Evolutionary conservation across 2,329 filamentous ascomycete species (phyloP), one percentile per base, ranked within the genome.

Genomic region (Microdochium bolleyi): DNA sequence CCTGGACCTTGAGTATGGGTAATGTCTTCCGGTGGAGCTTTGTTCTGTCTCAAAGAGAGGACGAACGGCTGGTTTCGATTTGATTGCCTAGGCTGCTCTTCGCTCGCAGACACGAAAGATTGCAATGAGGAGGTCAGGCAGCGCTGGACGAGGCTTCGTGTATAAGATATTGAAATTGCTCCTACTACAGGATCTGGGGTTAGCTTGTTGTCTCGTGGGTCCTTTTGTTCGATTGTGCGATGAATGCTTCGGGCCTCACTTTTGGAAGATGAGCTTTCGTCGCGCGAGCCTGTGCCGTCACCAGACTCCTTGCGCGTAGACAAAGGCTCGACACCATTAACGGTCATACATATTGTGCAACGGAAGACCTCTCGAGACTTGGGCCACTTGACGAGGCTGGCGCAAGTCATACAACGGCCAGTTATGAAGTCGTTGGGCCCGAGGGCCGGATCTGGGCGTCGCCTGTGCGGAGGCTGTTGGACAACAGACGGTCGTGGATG

Each of bases 331-430:
- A 95, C 68, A 64, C 95, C 90, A 64, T 95, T 95, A 64, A 96
- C 84, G 19, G 88, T 94, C 61, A 88, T 73, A 67, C 91, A 96
- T 52, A 89, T 86, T 44, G 88, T 87, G 67, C 91, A 96, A 60
- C 89, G 81, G 68, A 94, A 95, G 37, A 86, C 80, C 34, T 80
- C 80, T 56, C 91, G 70, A 51, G 85, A 81, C 56, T 78, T 81
- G 2, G 89, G 89, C 85, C 90, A 95, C 53, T 87, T 80, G 58
- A 95, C 85, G 53, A 84, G 81, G 52, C 87, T 87, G 61, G 86
- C 88, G 67, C 91, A 96, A 32, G 90, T 92, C 81, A 92, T 91
- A 66, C 91, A 96, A 60, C 82, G 84, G 22, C 89, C 87, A 30
- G 82, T 85, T 25, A 77, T 74, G 62, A 86, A 81, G 59, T 89